phyloP scores from a whole-genome alignment of 192 early-diverging fungal genomes.

The Coemansia sp. region DNA sequence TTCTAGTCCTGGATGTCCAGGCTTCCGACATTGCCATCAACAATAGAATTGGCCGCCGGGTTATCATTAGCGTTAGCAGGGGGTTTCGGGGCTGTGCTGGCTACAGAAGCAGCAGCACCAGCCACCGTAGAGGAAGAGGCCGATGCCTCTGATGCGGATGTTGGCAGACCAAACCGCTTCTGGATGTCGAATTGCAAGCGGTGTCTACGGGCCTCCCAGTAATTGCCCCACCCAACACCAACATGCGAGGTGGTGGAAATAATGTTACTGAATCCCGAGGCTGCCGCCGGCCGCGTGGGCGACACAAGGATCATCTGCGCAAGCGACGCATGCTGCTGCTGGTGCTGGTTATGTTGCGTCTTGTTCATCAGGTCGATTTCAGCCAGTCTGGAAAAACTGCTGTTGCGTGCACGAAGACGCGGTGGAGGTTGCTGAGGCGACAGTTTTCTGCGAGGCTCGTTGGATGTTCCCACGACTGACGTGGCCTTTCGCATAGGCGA shows the following conservation, averaged over 20 bases:
- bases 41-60: no score
- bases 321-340: background rate
- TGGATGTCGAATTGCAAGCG: conserved; percentile 39
- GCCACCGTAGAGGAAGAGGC: background rate
- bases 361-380: background rate
- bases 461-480: conserved; percentile 35
- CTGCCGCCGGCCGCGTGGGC: conserved; percentile 5
- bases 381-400: conserved; percentile 34
- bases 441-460: background rate
- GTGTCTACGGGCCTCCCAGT: conserved; percentile 46
- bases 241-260: conserved; percentile 39
- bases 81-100: no score
- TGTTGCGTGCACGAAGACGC: conserved; percentile 24
- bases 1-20: conserved; percentile 2
- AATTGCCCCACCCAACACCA: conserved; percentile 50
- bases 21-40: no score
- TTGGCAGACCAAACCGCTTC: conserved; percentile 24
- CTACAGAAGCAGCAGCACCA: no score
- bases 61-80: no score
- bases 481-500: conserved; percentile 30
- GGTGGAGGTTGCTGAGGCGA: background rate
- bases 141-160: background rate
- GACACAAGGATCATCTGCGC: conserved; percentile 9
- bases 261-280: conserved; percentile 19
- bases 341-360: background rate